A percentile compares a stretch with the other conserved stretches of the same genome.
phyloP scores from a whole-genome alignment of 2,329 filamentous ascomycete species.

The Fusarium sp. region DNA sequence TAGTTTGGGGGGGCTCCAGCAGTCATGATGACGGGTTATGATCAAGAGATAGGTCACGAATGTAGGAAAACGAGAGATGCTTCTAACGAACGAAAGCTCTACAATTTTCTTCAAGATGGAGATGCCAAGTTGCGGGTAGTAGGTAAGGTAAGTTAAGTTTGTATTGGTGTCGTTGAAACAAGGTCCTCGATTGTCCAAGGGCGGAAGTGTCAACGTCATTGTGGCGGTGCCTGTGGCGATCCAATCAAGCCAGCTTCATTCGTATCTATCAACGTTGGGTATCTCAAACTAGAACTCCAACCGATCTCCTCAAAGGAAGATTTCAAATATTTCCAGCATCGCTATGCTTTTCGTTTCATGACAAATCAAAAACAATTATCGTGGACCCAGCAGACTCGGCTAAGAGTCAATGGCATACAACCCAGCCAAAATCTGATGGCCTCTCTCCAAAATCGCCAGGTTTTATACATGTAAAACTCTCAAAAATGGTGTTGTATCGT shows the following conservation, averaged over 20 bases:
- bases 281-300: conserved; percentile 40
- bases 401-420: conserved; percentile 10
- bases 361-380: neutral
- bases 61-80: conserved; percentile 6
- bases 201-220: conserved; percentile 59
- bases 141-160: conserved; percentile 12
- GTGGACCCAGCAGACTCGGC: neutral
- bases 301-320: conserved; percentile 27
- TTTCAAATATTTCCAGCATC: conserved; percentile 14
- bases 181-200: conserved; percentile 31
- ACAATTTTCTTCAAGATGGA: conserved; percentile 4
- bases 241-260: conserved; percentile 30
- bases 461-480: conserved; percentile 17
- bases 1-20: conserved; percentile 69
- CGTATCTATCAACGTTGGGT: conserved; percentile 31
- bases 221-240: conserved; percentile 56
- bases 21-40: conserved; percentile 51
- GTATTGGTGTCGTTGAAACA: conserved; percentile 25
- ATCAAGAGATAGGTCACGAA: conserved; percentile 3
- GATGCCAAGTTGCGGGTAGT: conserved; percentile 29
- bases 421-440: conserved; percentile 18
- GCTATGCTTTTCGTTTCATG: conserved; percentile 22
- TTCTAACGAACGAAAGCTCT: conserved; percentile 27
- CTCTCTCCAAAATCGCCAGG: neutral
- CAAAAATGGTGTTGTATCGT: conserved; percentile 3